Conservation (phyloP, 139 green algal species). For the Chlamydomonas sphaeroides region DNA sequence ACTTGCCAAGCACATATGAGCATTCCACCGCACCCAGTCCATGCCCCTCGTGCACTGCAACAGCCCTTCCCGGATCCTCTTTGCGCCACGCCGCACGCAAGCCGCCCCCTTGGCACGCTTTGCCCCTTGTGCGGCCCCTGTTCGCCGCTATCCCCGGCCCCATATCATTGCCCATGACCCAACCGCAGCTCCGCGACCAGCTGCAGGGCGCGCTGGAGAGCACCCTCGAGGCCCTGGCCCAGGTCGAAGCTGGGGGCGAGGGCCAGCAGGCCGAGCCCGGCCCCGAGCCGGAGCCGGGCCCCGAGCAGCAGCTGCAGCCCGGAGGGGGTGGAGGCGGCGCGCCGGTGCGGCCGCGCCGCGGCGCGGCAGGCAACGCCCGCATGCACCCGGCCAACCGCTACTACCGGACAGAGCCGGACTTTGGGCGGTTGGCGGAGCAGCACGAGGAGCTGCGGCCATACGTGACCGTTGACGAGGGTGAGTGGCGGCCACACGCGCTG, state of each 20-base stretch:
- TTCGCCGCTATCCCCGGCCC: too few species aligned
- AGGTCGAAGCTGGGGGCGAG: neutral
- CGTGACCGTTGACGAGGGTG: conserved; percentile 37
- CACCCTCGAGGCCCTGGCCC: conserved; percentile 3
- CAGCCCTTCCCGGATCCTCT: too few species aligned
- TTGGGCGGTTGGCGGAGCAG: conserved; percentile 66
- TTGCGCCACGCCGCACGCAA: too few species aligned
- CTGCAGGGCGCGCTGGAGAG: conserved; percentile 27
- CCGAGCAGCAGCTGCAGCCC: neutral
- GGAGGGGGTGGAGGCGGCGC: neutral
- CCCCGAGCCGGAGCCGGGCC: neutral
- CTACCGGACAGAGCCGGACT: conserved; percentile 78
- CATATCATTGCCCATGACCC: neutral
- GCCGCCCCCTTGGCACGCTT: too few species aligned
- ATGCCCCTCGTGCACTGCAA: too few species aligned
- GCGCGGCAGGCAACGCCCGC: conserved; percentile 40
- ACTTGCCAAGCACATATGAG: too few species aligned
- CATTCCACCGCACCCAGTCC: too few species aligned
- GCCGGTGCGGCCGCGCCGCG: neutral
- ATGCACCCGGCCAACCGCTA: conserved; percentile 79
- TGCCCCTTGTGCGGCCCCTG: too few species aligned
- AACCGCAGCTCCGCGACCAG: conserved; percentile 26
- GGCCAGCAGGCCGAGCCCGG: neutral
- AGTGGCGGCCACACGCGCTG: neutral
- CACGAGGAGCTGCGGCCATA: conserved; percentile 67